Evolutionary conservation across 2,329 filamentous ascomycete genomes (phyloP).

Genomic region (Stemphylium lycopersici): DNA sequence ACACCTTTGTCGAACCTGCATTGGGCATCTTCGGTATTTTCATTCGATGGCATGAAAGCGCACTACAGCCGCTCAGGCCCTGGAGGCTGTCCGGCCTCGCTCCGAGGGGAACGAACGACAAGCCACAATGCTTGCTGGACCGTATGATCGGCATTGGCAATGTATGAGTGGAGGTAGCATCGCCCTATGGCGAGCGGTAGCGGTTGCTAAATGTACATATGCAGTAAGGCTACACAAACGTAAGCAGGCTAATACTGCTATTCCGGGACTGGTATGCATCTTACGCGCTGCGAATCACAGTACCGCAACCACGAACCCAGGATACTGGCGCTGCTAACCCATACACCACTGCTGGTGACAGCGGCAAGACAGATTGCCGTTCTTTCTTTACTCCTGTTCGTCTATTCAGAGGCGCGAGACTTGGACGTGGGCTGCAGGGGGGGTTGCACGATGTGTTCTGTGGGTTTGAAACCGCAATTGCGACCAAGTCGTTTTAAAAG

Average conservation of each 20-base stretch:
- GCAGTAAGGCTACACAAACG: constrained; percentile 11
- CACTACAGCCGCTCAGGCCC: constrained; percentile 6
- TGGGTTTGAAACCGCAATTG: constrained; percentile 38
- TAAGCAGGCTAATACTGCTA: constrained; percentile 24
- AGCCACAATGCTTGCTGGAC: constrained; percentile 15
- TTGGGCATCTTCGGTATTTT: constrained; percentile 14
- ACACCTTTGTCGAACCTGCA: constrained; percentile 25
- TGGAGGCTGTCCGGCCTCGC: constrained; percentile 3
- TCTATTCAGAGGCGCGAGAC: constrained; percentile 13
- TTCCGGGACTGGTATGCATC: constrained; percentile 20
- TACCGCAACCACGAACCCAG: constrained; percentile 12
- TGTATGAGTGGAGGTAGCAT: constrained; percentile 4
- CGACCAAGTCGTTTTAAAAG: constrained; percentile 45
- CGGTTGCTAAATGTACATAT: constrained; percentile 20
- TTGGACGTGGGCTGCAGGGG: constrained; percentile 3
- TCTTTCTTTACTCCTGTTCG: constrained; percentile 13
- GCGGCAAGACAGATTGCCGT: constrained; percentile 32
- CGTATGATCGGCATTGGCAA: constrained; percentile 7
- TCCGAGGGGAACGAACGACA: constrained; percentile 2
- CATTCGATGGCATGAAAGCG: constrained; percentile 19
- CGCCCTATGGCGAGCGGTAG: constrained; percentile 7
- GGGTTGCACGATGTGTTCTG: constrained; percentile 16
- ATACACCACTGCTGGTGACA: constrained; percentile 15
- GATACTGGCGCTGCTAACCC: constrained; percentile 5
- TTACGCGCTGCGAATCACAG: constrained; percentile 38